These are phyloP conservation scores for Pseudocercospora fuligena DNA, from an alignment of 2,329 filamentous ascomycete genomes.

Conservation along the genomic window DNA sequence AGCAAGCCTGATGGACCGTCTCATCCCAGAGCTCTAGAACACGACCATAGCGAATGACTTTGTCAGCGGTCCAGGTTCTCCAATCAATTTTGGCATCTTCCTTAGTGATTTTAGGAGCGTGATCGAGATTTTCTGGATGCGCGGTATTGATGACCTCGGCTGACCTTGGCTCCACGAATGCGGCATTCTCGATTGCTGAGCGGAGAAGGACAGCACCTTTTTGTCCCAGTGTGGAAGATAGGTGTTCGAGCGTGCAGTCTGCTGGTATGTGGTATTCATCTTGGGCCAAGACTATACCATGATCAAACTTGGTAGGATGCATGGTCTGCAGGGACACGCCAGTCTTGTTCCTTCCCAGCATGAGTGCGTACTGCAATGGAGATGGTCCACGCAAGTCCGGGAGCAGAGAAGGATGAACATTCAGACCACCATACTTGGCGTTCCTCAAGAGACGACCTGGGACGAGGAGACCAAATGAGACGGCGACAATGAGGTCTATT, in stretches of 20 bases:
- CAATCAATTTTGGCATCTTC: slow-evolving; percentile 68
- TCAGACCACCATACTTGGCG: slow-evolving; percentile 83
- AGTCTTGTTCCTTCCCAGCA: slow-evolving; percentile 64
- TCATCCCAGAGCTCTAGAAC: slow-evolving; percentile 72
- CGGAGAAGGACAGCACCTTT: slow-evolving; percentile 75
- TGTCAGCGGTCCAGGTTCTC: slow-evolving; percentile 56
- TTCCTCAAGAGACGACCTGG: slow-evolving; percentile 72
- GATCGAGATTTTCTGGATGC: slow-evolving; percentile 39
- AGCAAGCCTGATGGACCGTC: slow-evolving; percentile 34
- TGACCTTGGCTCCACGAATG: slow-evolving; percentile 66
- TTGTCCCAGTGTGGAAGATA: slow-evolving; percentile 63
- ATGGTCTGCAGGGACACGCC: slow-evolving; percentile 90
- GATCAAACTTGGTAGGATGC: slow-evolving; percentile 75
- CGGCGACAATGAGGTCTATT: slow-evolving; percentile 80
- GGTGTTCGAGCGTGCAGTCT: slow-evolving; percentile 52
- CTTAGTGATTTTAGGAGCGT: slow-evolving; percentile 76
- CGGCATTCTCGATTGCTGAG: slow-evolving; percentile 62
- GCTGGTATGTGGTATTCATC: slow-evolving; percentile 57
- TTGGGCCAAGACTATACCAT: slow-evolving; percentile 75
- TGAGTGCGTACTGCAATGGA: slow-evolving; percentile 82
- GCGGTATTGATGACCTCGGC: slow-evolving; percentile 24
- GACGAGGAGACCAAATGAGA: slow-evolving; percentile 92
- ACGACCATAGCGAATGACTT: slow-evolving; percentile 61
- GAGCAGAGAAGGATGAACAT: slow-evolving; percentile 89
- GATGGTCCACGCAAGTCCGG: slow-evolving; percentile 79